Evolutionary conservation across 495 filamentous ascomycete genomes (phyloP), one percentile per base, ranked within the genome.

Genomic region (Penicillium cosmopolitanum): DNA sequence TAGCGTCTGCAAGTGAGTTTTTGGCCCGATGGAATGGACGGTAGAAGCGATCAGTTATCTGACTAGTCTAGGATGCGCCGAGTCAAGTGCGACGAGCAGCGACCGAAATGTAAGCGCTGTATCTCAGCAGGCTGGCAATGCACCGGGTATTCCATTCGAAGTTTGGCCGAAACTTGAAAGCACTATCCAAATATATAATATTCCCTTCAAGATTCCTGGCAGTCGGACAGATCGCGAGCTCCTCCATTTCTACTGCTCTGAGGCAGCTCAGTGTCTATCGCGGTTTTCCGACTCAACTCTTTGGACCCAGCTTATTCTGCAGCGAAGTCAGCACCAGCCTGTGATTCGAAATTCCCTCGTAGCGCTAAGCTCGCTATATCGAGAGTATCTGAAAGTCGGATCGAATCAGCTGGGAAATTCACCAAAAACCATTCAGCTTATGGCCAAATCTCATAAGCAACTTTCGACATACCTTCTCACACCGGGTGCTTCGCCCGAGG

Each of bases 11-110:
- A 72, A 69, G 69, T 70, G 28, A 42, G 23, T 6, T 18, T 15
- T 25, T n/a, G 18, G 18, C 10, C 0, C 11, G 13, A 52, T 28
- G 28, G 21, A 36, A 21, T 54, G 19, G 23, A 28, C 44, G 42
- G 28, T 31, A 4, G 28, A 5, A 25, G 23, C 6, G 55, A 44
- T 19, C 9, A 19, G 8, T 19, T 2, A 44, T n/a, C 16, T 44
- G 16, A 44, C 8, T 13, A 18, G 8, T 44, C 3, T 44, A 79
- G 76, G 53, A 66, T 68, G 11, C 69, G 77, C 16, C 68, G 72
- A 4, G 56, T 80, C 15, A 79, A 82, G 64, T 82, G 79, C 64
- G 77, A 79, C 47, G 77, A 82, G 55, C 51, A 62, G 16, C 71
- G 67, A 54, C 77, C 79, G 0, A 46, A 43, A 15, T 82, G 79